Evolutionary conservation across 495 filamentous ascomycete species (phyloP), one percentile per base, ranked within the genome.

Genomic region (Aspergillus cristatus): DNA sequence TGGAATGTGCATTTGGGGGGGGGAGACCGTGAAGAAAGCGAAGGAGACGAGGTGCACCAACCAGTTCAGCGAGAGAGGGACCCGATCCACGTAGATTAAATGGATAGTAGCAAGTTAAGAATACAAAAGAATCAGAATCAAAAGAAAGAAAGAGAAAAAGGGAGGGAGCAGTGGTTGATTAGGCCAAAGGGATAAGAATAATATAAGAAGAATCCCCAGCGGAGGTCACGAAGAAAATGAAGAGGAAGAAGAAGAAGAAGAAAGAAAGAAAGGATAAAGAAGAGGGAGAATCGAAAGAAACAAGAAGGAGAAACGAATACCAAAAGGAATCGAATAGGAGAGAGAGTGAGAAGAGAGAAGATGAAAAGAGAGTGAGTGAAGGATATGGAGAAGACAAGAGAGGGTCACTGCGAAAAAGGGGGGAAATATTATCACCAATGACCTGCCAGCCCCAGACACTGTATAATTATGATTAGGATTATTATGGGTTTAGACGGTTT

Each of bases 181-280:
- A 8, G 8, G 20, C 4, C 20, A 4, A 24, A 24, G 20, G 20
- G 20, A 24, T 24, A 8, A 24, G 20, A 24, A 24, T 24, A 24
- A 24, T 24, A 24, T 4, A 24, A 24, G 8, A 24, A 24, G 20
- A 8, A 24, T 24, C 4, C 4, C 20, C 4, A 24, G 8, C 8
- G 8, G 20, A 24, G 20, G 8, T 42, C 47, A 55, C 53, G 52
- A 40, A 51, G 51, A 42, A 37, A 49, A 50, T 38, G 42, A 54
- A 46, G 41, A 55, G 46, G 31, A 42, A 30, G 28, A 47, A 47
- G 47, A 57, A 53, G 53, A 55, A 50, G 47, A 58, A 58, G 54
- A 42, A 51, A 62, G 52, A 53, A 45, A 84, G 48, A 38, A 44
- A 37, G 41, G 42, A 37, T 28, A 48, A 53, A 53, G 44, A 45